Percentiles rank a stretch among this genome's conserved stretches.
Evolutionary conservation across 768 basidiomycete species (phyloP).

Genomic region (Ephemerocybe angulata): DNA sequence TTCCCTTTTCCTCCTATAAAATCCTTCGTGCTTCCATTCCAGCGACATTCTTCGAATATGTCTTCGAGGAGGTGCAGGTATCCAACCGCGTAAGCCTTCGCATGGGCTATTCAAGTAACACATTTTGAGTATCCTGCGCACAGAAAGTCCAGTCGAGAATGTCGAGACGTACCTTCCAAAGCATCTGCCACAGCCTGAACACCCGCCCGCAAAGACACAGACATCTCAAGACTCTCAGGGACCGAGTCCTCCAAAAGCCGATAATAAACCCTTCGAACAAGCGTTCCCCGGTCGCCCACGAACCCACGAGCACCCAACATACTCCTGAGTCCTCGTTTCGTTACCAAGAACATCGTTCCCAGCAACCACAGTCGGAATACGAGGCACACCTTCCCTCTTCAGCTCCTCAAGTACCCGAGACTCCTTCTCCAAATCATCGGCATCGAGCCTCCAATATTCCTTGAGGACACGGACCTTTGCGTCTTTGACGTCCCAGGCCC

Average conservation of each 20-base stretch:
- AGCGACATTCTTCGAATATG: too few species aligned
- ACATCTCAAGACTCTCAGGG: slow-evolving; percentile 10
- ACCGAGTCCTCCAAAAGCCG: slow-evolving; percentile 20
- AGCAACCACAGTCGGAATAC: slow-evolving; percentile 24
- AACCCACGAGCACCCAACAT: slow-evolving; percentile 11
- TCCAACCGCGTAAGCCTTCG: neutral
- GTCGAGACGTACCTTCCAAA: neutral
- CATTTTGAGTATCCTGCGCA: neutral
- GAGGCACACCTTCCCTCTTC: slow-evolving; percentile 12
- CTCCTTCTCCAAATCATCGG: slow-evolving; percentile 17
- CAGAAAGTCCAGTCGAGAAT: neutral
- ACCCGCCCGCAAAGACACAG: neutral
- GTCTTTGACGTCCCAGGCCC: slow-evolving; percentile 11
- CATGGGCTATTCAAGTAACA: neutral
- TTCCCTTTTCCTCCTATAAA: too few species aligned
- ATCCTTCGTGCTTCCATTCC: too few species aligned
- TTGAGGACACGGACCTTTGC: slow-evolving; percentile 25
- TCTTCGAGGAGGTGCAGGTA: neutral
- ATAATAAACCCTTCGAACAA: slow-evolving; percentile 17
- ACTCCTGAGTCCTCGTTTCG: slow-evolving; percentile 13
- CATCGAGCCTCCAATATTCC: slow-evolving; percentile 26
- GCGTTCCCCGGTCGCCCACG: neutral
- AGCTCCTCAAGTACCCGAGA: slow-evolving; percentile 17
- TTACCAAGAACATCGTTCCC: slow-evolving; percentile 25
- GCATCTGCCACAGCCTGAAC: neutral